Base-by-base conservation (phyloP, 352 stramenopile species). In the Pythium biforme region DNA sequence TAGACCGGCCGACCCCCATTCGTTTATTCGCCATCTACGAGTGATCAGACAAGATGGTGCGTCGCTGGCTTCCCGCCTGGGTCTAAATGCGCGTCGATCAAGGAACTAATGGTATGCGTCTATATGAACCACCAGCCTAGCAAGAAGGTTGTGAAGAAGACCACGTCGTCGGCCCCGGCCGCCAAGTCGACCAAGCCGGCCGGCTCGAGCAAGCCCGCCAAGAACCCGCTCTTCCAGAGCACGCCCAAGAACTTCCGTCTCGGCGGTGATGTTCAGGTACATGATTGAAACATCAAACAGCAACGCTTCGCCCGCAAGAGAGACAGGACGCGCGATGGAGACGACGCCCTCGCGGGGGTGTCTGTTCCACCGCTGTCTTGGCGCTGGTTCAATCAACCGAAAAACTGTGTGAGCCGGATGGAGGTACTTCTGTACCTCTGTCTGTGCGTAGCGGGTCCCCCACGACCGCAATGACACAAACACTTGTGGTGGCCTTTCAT, bases 211-310 rank as follows among this genome's bases (percentile, higher is more conserved):
- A 88, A 88, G 57, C 61, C 81, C 25, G 95, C 96, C 76, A 92
- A 96, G 66, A 68, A 95, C 77, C 97, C 97, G 22, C 86, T 99
- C 53, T 99, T 99, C 88, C 87, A 88, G 53, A 78, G 90, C 56
- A 81, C 78, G 52, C 95, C 95, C 63, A 96, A 96, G 72, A 98
- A 94, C 80, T 98, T 98, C 80, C 84, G 94, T 76, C 93, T 99
- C 68, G 97, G 97, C 65, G 92, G 96, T 74, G 92, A 97, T 73
- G 92, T 99, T 83, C 95, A 97, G 86, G 92, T 94, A 95, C 79
- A 84, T 69, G 53, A 57, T 64, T 60, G 47, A 73, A 31, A 31
- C 45, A 41, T 20, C 26, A 19, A 59, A n/a, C 27, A 25, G 40
- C 40, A 8, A 40, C 12, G 26, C 22, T 48, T 22, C 29, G 45